Evolutionary conservation across 1,284 basidiomycete species (phyloP).

Genomic region (Ceraceosorus guamensis): DNA sequence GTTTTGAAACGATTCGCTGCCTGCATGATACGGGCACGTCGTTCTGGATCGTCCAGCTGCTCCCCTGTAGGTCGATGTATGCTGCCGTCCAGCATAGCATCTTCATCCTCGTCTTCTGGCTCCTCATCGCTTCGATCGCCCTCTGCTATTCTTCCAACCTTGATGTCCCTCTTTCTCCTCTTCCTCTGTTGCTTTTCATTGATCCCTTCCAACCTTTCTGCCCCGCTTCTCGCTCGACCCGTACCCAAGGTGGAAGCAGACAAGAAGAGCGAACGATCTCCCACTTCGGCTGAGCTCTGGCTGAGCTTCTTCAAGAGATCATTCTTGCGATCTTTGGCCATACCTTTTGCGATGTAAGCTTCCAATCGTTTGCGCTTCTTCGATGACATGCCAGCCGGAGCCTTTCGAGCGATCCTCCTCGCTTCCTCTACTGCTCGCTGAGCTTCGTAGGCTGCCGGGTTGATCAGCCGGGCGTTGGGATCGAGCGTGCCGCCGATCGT

Average conservation of each 20-base stretch:
- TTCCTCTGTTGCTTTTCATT: conserved; percentile 15
- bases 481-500: conserved; percentile 10
- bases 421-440: not conserved
- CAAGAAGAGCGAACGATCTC: conserved; percentile 29
- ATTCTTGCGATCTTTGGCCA: conserved; percentile 45
- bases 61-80: not conserved
- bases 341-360: conserved; percentile 45
- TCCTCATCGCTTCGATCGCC: conserved; percentile 11
- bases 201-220: conserved; percentile 16
- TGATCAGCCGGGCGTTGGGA: conserved; percentile 39
- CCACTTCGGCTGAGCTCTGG: conserved; percentile 33
- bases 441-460: conserved; percentile 12
- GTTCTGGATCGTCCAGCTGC: conserved; percentile 17
- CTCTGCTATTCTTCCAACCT: too few species aligned
- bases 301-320: conserved; percentile 42
- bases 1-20: conserved; percentile 22
- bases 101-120: conserved; percentile 6
- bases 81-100: not conserved
- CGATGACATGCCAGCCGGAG: conserved; percentile 22
- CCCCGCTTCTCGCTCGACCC: conserved; percentile 18
- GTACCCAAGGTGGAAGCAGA: conserved; percentile 44
- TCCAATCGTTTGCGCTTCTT: conserved; percentile 49
- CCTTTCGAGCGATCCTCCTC: not conserved
- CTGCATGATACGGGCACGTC: conserved; percentile 23
- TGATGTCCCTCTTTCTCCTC: not conserved